Conservation (phyloP, 2,329 filamentous ascomycete genomes). For the Cercospora sojina region DNA sequence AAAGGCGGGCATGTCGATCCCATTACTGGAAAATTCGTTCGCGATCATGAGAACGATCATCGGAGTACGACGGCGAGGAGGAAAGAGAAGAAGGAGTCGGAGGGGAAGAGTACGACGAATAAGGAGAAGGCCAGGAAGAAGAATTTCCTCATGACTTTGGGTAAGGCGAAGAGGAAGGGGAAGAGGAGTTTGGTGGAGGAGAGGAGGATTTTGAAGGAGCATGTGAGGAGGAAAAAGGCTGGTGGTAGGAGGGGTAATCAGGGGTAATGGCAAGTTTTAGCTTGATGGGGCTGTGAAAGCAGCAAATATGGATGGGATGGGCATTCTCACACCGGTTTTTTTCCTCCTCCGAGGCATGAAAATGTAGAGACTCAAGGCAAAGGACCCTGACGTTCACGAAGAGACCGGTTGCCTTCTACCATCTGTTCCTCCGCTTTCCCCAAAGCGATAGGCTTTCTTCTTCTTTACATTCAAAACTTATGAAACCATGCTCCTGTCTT, state of each 20-base stretch:
- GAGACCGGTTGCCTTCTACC: neutral
- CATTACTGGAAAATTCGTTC: constrained; percentile 21
- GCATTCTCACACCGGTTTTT: neutral
- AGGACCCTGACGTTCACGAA: neutral
- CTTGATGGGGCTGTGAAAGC: neutral
- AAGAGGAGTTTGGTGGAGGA: constrained; percentile 91
- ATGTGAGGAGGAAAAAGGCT: constrained; percentile 78
- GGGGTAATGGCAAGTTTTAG: neutral
- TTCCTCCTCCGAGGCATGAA: neutral
- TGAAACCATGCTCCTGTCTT: neutral
- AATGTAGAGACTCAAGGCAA: neutral
- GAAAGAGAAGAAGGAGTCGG: constrained; percentile 80
- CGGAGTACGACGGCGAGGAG: constrained; percentile 80
- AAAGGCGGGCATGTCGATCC: constrained; percentile 65
- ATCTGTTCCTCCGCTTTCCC: neutral
- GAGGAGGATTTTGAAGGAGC: constrained; percentile 73
- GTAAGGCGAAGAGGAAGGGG: constrained; percentile 92
- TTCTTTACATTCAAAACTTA: neutral
- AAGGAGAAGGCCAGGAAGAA: constrained; percentile 95
- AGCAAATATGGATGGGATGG: neutral
- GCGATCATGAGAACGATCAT: constrained; percentile 65
- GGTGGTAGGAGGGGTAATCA: constrained; percentile 77
- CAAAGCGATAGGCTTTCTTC: neutral
- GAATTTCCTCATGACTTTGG: constrained; percentile 98
- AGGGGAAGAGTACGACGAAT: constrained; percentile 96